Evolutionary conservation across 73 alveolate genomes (phyloP).

Genomic region (Paramecium bursaria): DNA sequence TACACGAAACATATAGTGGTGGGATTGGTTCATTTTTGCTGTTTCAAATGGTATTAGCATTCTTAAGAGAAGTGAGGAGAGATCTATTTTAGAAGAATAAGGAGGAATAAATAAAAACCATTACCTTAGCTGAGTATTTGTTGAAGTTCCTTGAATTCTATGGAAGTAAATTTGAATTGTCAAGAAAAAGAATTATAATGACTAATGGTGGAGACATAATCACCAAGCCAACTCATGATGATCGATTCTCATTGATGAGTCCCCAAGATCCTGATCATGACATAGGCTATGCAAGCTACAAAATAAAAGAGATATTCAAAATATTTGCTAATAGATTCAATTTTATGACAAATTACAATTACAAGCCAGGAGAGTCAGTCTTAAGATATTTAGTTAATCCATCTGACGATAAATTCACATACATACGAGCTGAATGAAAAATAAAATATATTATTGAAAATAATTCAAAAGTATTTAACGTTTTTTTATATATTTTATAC

Average conservation of each 20-base stretch:
- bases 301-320: constrained; percentile 77
- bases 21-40: constrained; percentile 95
- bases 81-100: constrained; percentile 66
- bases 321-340: constrained; percentile 68
- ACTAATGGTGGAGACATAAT: constrained; percentile 83
- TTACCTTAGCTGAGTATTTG: constrained; percentile 87
- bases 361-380: constrained; percentile 38
- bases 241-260: constrained; percentile 74
- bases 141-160: constrained; percentile 88
- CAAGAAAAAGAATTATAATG: constrained; percentile 85
- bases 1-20: constrained; percentile 95
- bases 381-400: constrained; percentile 62
- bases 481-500: too few species aligned
- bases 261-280: constrained; percentile 78
- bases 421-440: not conserved
- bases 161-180: constrained; percentile 88
- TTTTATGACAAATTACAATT: constrained; percentile 63
- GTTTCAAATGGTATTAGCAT: constrained; percentile 83
- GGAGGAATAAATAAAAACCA: constrained; percentile 70
- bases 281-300: constrained; percentile 78
- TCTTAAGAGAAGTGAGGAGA: constrained; percentile 70
- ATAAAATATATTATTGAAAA: not conserved
- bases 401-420: constrained; percentile 50
- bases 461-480: too few species aligned
- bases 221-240: constrained; percentile 70